phyloP scores from a whole-genome alignment of 257 asterid genomes.

The Solanum medicagineum region DNA sequence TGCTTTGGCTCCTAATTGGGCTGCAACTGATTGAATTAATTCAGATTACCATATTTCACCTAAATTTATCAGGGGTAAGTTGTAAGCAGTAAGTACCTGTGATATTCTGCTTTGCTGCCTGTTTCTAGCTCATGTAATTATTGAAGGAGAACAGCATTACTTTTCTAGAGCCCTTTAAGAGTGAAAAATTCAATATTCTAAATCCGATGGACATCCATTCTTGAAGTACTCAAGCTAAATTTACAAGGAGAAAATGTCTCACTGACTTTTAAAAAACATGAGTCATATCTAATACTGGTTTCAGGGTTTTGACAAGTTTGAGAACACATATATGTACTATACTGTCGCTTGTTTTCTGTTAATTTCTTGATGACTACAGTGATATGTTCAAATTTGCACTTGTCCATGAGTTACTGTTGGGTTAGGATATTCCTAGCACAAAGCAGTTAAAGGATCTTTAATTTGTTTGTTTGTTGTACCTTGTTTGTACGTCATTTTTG shows the following conservation, averaged over 20 bases:
- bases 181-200: neutral
- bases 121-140: neutral
- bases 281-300: neutral
- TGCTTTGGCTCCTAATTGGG: neutral
- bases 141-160: neutral
- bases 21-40: neutral
- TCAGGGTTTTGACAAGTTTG: neutral
- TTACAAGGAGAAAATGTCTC: neutral
- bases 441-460: neutral
- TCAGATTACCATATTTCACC: neutral
- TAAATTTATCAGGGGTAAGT: neutral
- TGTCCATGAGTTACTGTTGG: neutral
- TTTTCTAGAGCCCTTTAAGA: neutral
- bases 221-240: neutral
- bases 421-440: neutral
- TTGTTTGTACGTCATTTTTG: neutral
- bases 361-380: neutral
- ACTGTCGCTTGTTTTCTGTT: neutral
- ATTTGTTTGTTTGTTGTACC: neutral
- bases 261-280: neutral
- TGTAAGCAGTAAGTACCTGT: neutral
- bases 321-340: neutral
- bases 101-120: neutral
- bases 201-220: neutral
- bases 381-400: neutral